These are phyloP conservation scores for Cyanophora paradoxa DNA, from an alignment of 78 protist genomes.

Conservation along the genomic window DNA sequence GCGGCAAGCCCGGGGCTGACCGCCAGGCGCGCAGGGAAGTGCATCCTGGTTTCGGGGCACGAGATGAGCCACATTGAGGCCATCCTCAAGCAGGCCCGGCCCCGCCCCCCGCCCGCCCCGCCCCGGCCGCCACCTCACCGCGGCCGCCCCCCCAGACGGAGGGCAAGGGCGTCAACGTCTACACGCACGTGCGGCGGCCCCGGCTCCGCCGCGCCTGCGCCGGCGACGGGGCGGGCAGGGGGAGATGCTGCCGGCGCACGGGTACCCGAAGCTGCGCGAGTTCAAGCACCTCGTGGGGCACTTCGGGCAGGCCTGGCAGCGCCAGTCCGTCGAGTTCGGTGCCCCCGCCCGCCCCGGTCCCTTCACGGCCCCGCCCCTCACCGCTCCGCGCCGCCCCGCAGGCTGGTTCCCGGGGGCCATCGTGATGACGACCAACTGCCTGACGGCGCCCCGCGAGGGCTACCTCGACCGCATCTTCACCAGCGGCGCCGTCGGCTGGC, in stretches of 20 bases:
- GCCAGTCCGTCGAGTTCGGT: slow-evolving; percentile 60
- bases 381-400: no score
- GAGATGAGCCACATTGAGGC: slow-evolving; percentile 43
- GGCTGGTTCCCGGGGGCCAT: slow-evolving; percentile 56
- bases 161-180: slow-evolving; percentile 55
- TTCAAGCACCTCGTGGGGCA: slow-evolving; percentile 50
- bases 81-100: slow-evolving; percentile 44
- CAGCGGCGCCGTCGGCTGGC: slow-evolving; percentile 35
- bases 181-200: no score
- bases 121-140: no score
- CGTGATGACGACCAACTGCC: slow-evolving; percentile 83
- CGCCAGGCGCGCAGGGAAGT: no score
- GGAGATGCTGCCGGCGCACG: slow-evolving; percentile 81
- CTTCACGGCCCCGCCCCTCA: no score
- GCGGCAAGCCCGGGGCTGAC: no score
- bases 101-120: no score
- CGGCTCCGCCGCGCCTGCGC: no score
- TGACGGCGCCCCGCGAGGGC: slow-evolving; percentile 28
- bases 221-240: no score
- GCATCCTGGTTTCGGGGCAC: slow-evolving; percentile 69
- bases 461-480: slow-evolving; percentile 69
- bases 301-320: slow-evolving; percentile 83
- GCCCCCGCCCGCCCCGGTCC: no score
- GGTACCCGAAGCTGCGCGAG: slow-evolving; percentile 59
- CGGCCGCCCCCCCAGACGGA: no score